Evolutionary conservation across 768 basidiomycete species (phyloP).

Genomic region (Pleurotus ostreatus): DNA sequence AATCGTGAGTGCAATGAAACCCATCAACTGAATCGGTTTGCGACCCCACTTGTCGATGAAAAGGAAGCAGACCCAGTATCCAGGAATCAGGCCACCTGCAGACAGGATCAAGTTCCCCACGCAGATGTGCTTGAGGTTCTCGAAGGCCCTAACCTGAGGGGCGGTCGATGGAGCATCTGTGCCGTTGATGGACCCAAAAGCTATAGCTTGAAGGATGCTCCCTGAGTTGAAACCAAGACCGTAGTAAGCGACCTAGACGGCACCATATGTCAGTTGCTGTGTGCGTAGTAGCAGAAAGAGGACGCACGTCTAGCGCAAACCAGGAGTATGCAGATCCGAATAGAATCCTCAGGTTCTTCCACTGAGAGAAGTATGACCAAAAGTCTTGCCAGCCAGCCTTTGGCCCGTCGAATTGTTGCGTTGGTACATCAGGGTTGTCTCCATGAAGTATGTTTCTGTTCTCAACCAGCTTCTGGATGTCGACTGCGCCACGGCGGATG

Average conservation of each 20-base stretch:
- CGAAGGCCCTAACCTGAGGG: slow-evolving; percentile 34
- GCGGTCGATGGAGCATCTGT: slow-evolving; percentile 19
- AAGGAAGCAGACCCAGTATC: slow-evolving; percentile 61
- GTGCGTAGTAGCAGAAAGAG: too few relatives aligned
- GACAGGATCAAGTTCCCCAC: slow-evolving; percentile 76
- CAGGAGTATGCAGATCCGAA: slow-evolving; percentile 78
- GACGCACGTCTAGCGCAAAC: slow-evolving; percentile 78
- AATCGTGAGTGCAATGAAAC: slow-evolving; percentile 60
- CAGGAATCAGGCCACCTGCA: slow-evolving; percentile 75
- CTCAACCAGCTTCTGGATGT: slow-evolving; percentile 67
- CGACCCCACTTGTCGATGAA: slow-evolving; percentile 77
- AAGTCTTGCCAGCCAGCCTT: slow-evolving; percentile 72
- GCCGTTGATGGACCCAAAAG: slow-evolving; percentile 51
- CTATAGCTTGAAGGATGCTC: slow-evolving; percentile 69
- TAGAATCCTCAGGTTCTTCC: slow-evolving; percentile 76
- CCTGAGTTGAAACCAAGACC: slow-evolving; percentile 81
- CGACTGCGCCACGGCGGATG: slow-evolving; percentile 64
- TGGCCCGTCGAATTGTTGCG: slow-evolving; percentile 33
- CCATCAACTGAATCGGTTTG: slow-evolving; percentile 77
- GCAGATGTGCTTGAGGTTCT: slow-evolving; percentile 57
- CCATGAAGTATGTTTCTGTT: slow-evolving; percentile 50
- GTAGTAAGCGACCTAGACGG: slow-evolving; percentile 74
- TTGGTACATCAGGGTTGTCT: slow-evolving; percentile 52
- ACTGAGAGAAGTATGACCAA: slow-evolving; percentile 56
- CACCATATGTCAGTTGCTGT: neutral